These are phyloP conservation scores for Gleditsia sinensis DNA, from an alignment of 306 rosid genomes.

Conservation along the genomic window DNA sequence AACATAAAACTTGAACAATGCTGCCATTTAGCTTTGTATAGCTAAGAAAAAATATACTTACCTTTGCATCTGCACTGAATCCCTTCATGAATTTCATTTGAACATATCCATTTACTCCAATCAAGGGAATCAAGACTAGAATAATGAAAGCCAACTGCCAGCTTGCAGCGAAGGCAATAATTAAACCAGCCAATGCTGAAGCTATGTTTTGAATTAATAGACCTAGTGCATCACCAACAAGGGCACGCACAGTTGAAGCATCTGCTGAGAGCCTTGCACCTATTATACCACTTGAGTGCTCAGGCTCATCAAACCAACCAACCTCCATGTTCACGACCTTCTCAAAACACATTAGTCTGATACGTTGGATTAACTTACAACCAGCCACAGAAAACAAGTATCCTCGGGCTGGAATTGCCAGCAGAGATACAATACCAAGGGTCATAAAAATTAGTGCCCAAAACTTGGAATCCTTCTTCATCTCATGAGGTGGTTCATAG, in stretches of 20 bases:
- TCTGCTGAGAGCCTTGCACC: conserved; percentile 83
- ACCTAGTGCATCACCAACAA: conserved; percentile 69
- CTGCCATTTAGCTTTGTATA: neutral
- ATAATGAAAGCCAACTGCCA: conserved; percentile 67
- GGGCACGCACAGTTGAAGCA: conserved; percentile 70
- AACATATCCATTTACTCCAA: conserved; percentile 59
- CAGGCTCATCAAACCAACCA: conserved; percentile 81
- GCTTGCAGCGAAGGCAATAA: conserved; percentile 66
- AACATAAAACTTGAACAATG: neutral
- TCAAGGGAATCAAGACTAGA: conserved; percentile 57
- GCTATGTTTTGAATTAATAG: conserved; percentile 54
- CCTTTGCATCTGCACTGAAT: conserved; percentile 69
- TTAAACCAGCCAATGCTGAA: conserved; percentile 54
- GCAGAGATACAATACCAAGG: conserved; percentile 53
- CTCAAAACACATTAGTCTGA: conserved; percentile 70
- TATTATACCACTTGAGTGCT: conserved; percentile 64
- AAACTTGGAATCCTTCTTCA: conserved; percentile 59
- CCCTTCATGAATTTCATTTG: conserved; percentile 70
- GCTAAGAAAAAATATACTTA: conserved; percentile 23
- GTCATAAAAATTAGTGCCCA: conserved; percentile 63
- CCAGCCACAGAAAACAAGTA: conserved; percentile 76
- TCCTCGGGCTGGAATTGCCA: conserved; percentile 50
- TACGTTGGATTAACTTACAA: conserved; percentile 62
- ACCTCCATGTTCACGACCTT: conserved; percentile 74
- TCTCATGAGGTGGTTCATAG: conserved; percentile 53